Evolutionary conservation across 2,329 filamentous ascomycete species (phyloP), one percentile per base, ranked within the genome.

Genomic region (Xylariaceae sp.): DNA sequence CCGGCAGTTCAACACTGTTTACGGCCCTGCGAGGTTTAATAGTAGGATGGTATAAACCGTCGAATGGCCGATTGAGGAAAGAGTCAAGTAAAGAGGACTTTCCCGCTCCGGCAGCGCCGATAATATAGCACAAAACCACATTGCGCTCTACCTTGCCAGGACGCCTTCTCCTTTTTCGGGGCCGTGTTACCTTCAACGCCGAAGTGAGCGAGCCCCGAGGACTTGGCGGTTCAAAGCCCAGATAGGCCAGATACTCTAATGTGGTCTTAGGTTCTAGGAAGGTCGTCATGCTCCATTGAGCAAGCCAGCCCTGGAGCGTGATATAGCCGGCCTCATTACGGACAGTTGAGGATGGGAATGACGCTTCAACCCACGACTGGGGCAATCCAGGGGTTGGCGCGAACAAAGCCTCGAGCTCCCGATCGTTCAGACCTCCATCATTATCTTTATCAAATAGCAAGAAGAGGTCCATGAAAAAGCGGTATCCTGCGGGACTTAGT

Each of bases 251-350:
- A 72, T 99, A 99, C 67, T 95, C 92, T 3, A 99, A 81, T 0
- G 94, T 97, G 0, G 91, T 97, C 72, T 94, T 95, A 10, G 94
- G 93, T 58, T 95, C 92, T 61, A 95, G 86, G 69, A 97, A 99
- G 0, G 94, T 99, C 0, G 94, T 99, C 94, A 99, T 99, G 72
- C 92, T 97, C 94, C 94, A 99, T 69, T 99, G 94, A 3, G 94
- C 94, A 44, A 99, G 83, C 94, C 94, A 99, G 1, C 94, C 94
- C 73, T 99, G 94, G 3, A 99, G 80, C 1, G 94, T 99, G 62
- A 99, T 92, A 72, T 97, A 86, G 0, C 94, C 94, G 7, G 90
- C 91, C 74, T 99, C 94, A 71, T 97, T 97, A 48, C 91, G 88
- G 15, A 97, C 93, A 0, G 94, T 97, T 23, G 91, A 96, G 0